phyloP scores from a whole-genome alignment of 371 early-diverging fungal species.

The Mortierella sp. region DNA sequence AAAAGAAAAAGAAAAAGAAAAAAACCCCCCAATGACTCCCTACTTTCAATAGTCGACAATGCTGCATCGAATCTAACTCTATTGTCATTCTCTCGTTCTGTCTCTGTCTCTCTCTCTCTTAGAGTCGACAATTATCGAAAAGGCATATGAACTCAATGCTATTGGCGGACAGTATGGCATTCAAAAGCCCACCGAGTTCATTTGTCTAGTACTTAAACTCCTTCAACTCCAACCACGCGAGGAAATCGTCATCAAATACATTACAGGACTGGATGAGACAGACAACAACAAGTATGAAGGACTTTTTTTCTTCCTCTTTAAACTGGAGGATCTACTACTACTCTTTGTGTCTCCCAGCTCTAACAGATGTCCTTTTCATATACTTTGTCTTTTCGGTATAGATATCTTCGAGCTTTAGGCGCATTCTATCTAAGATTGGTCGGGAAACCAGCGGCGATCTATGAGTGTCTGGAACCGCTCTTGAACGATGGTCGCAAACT shows the following conservation, averaged over 20 bases:
- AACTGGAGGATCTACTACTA: not conserved
- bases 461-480: conserved; percentile 87
- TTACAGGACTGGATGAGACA: conserved; percentile 56
- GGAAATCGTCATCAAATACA: conserved; percentile 84
- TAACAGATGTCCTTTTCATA: not conserved
- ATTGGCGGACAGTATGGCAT: conserved; percentile 92
- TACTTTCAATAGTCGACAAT: no score
- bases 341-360: not conserved
- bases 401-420: conserved; percentile 89
- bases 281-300: conserved; percentile 49
- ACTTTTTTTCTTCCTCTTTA: not conserved
- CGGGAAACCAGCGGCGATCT: conserved; percentile 80
- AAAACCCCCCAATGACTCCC: not conserved
- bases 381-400: conserved; percentile 35
- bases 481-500: conserved; percentile 89
- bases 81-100: not conserved
- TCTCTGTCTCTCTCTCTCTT: conserved; percentile 11
- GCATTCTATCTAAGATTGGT: conserved; percentile 91
- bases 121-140: conserved; percentile 92
- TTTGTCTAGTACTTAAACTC: conserved; percentile 89
- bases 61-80: not conserved
- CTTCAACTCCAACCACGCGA: conserved; percentile 91
- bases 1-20: not conserved
- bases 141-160: conserved; percentile 78
- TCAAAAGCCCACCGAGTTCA: conserved; percentile 90